Base-by-base conservation (phyloP, 805 yeast species). In the Diddensiella transvaalensis region DNA sequence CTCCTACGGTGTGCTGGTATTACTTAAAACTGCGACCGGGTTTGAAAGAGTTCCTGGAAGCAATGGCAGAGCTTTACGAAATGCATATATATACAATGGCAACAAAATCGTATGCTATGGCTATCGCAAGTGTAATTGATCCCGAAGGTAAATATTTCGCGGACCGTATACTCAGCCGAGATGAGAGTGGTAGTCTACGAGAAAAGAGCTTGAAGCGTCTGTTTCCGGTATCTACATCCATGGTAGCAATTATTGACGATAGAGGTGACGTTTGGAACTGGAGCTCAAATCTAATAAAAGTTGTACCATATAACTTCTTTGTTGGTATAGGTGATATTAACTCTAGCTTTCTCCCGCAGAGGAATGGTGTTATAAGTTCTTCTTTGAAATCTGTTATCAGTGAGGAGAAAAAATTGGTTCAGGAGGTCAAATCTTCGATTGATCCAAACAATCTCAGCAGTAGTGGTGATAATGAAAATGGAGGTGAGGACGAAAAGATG, bases 261-360 rank as follows among this genome's bases (percentile, higher is more conserved):
- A 78, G 99, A 63, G 99, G 97, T 2, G 99, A 93, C 65, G 99
- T 93, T 18, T 93, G 99, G 99, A 87, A 86, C 61, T 93, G 99
- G 99, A 86, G 88, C 56, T 82, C 85, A 10, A 90, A 93, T 62
- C 70, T 93, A 58, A 80, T 93, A 50, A 87, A 91, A 66, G 98
- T 91, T 3, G 85, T 89, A 1, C 99, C 99, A 0, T 93, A 88
- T 64, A 96, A 87, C 63, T 93, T 93, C 60, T 93, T 93, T 60
- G 95, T 90, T 32, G 98, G 98, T 8, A 88, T 91, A 48, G 99
- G 99, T 23, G 99, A 93, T 70, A 93, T 93, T 61, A 93, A 93
- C 61, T 87, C 96, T 18, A 83, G 88, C 56, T 89, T 89, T 61
- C 70, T 93, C 48, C 98, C 99, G 0, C 83, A 87, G 59, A 87